These are phyloP conservation scores for Pichia sp. DNA, from an alignment of 1,139 yeast species.

Conservation along the genomic window DNA sequence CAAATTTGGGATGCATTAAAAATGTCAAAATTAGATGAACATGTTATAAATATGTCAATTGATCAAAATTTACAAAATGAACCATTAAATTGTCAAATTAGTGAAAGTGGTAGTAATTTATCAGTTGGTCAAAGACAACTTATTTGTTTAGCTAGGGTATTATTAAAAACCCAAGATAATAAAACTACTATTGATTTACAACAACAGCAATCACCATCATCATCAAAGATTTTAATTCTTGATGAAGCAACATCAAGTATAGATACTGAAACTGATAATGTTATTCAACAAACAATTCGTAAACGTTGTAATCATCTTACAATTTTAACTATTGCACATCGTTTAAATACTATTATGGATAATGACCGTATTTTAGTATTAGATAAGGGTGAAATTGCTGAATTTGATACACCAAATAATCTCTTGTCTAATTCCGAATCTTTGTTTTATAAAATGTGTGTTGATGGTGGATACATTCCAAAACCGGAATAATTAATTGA, in stretches of 20 bases:
- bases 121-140: constrained; percentile 78
- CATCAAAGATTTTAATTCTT: constrained; percentile 57
- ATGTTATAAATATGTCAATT: constrained; percentile 34
- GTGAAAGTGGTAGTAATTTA: constrained; percentile 68
- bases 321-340: constrained; percentile 74
- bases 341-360: constrained; percentile 77
- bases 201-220: constrained; percentile 24
- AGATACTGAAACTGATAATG: constrained; percentile 70
- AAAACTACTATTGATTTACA: not conserved
- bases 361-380: constrained; percentile 67
- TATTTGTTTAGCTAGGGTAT: constrained; percentile 68
- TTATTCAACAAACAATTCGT: constrained; percentile 70
- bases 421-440: constrained; percentile 40
- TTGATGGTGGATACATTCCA: constrained; percentile 39
- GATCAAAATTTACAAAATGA: constrained; percentile 22
- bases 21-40: constrained; percentile 47
- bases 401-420: constrained; percentile 59
- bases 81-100: constrained; percentile 40
- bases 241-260: constrained; percentile 89
- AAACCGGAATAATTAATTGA: constrained; percentile 1
- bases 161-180: constrained; percentile 34
- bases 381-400: constrained; percentile 61
- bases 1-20: constrained; percentile 50
- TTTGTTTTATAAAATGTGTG: constrained; percentile 46
- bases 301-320: constrained; percentile 58